Conservation (phyloP, 2,329 filamentous ascomycete species). For the Cladosporium phlei region DNA sequence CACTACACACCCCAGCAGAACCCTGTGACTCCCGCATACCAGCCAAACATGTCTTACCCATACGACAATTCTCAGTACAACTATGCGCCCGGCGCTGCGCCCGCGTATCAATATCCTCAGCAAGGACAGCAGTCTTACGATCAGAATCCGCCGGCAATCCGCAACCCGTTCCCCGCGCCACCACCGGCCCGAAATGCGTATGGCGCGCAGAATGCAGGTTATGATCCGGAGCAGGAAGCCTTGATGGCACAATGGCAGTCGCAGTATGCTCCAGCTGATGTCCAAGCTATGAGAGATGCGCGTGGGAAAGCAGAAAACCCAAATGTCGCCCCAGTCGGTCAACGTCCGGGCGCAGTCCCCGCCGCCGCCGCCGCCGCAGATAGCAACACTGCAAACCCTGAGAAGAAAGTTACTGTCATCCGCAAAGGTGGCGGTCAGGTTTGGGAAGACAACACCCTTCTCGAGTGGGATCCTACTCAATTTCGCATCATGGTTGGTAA, state of each 20-base stretch:
- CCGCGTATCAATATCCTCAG: constrained; percentile 50
- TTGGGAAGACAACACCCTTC: constrained; percentile 81
- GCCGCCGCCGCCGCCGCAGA: constrained; percentile 4
- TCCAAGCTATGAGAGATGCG: background rate
- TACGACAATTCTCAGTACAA: constrained; percentile 18
- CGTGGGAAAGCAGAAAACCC: constrained; percentile 11
- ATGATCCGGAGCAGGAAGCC: constrained; percentile 77
- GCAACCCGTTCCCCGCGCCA: constrained; percentile 74
- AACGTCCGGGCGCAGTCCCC: background rate
- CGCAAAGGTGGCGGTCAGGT: constrained; percentile 85
- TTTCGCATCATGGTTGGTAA: constrained; percentile 96
- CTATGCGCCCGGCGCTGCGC: constrained; percentile 24
- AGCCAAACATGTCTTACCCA: constrained; percentile 12
- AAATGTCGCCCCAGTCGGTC: constrained; percentile 5
- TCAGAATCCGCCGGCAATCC: constrained; percentile 59
- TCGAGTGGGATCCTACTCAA: constrained; percentile 95
- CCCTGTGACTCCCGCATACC: background rate
- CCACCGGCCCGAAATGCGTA: constrained; percentile 33
- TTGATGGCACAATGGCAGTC: constrained; percentile 95
- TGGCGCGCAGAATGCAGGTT: constrained; percentile 32
- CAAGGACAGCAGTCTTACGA: constrained; percentile 25
- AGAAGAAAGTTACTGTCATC: constrained; percentile 71
- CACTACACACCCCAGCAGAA: background rate
- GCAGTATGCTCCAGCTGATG: constrained; percentile 12
- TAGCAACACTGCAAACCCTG: constrained; percentile 22